Evolutionary conservation across 2,329 filamentous ascomycete species (phyloP).

Genomic region (Fusarium pseudocircinatum): DNA sequence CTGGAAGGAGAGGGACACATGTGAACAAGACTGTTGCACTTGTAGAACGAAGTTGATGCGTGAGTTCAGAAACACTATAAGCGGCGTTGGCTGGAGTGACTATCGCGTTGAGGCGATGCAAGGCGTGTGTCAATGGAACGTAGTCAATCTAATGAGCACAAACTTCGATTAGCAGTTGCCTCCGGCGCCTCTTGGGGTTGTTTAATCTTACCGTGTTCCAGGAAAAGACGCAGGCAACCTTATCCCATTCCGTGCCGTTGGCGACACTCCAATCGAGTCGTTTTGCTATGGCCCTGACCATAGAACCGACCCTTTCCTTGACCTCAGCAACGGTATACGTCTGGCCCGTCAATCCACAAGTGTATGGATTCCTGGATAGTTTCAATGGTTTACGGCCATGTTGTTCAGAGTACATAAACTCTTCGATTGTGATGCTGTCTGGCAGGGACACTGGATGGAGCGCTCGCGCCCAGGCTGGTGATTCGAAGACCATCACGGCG

Average conservation of each 20-base stretch:
- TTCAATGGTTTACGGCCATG: not conserved
- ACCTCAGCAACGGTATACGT: not conserved
- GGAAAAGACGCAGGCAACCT: not conserved
- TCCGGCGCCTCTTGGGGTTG: no score
- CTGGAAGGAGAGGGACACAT: not conserved
- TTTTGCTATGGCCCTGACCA: not conserved
- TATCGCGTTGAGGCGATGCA: not conserved
- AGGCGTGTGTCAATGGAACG: not conserved
- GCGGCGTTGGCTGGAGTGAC: not conserved
- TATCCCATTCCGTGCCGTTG: not conserved
- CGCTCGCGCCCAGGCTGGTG: not conserved
- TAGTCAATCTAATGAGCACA: not conserved
- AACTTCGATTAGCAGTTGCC: no score
- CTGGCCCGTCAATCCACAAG: not conserved
- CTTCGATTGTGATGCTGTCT: not conserved
- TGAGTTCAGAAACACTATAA: not conserved
- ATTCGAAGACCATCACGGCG: not conserved
- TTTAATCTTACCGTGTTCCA: not conserved
- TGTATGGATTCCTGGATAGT: not conserved
- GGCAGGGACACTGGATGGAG: not conserved
- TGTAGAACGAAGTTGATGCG: not conserved
- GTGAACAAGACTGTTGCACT: not conserved
- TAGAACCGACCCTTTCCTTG: not conserved
- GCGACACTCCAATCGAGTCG: not conserved
- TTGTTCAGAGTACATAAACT: not conserved